Base-by-base conservation (phyloP, 2,329 filamentous ascomycete genomes). In the Ophiosphaerella herpotricha region DNA sequence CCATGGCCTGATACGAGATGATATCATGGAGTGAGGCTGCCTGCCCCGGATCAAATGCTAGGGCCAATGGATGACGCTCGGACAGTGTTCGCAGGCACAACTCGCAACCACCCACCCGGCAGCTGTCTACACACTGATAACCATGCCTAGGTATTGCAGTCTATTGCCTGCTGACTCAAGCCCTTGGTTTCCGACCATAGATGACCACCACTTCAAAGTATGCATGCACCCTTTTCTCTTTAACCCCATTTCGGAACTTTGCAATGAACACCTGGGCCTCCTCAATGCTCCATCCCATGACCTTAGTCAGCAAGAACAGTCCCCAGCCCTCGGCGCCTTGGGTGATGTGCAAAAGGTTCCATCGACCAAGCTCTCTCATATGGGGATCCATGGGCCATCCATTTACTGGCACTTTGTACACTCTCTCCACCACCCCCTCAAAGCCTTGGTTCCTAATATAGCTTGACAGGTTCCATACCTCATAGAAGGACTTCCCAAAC, bases 181-280 rank as follows among this genome's bases (percentile, higher is more conserved):
- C 3, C 6, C 4, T n/a, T 1, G 58, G 56, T 42, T 59, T 59
- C 13, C 47, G 48, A 3, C 40, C 58, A 39, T 61, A 39, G 8
- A 61, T 57, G 4, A 61, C 49, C 13, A 64, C 56, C 0, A 64
- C 57, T 41, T 66, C 63, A 39, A 67, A 64, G 48, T 70, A 70
- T 14, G 63, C 64, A 58, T 73, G 69, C 21, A 70, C 65, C 26
- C 45, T 61, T 46, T 58, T 65, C 39, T 63, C 63, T 49, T 64
- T 66, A 14, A 72, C 42, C 2, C 71, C 70, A n/a, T 58, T 56
- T 23, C 59, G 55, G 9, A 68, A 67, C 54, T 64, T 66, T 6
- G 65, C 65, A 48, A 73, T 63, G 44, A 80, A 75, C 3, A 78
- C 61, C 48, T 78, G 73, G 3, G 79, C 75, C 55, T 79, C 76